phyloP scores from a whole-genome alignment of 2,329 filamentous ascomycete species.

The Colletotrichum sp. region DNA sequence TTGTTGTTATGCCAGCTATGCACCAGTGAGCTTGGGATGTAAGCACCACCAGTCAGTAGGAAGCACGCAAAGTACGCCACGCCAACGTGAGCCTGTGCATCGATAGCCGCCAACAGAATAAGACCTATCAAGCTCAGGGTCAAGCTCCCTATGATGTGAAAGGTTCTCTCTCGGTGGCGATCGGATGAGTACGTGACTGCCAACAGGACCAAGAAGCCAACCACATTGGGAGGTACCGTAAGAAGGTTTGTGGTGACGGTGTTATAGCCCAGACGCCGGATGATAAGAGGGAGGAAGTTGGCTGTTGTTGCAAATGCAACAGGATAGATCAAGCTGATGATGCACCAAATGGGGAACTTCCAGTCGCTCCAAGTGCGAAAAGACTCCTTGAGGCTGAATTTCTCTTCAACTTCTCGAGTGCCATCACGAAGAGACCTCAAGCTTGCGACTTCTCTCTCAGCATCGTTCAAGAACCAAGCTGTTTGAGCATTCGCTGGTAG shows the following conservation, averaged over 20 bases:
- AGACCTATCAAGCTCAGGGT: conserved; percentile 43
- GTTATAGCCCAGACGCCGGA: conserved; percentile 46
- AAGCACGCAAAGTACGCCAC: conserved; percentile 57
- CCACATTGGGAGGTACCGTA: conserved; percentile 36
- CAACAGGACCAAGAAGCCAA: conserved; percentile 50
- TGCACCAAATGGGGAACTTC: conserved; percentile 45
- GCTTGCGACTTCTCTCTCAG: conserved; percentile 44
- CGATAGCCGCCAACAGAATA: conserved; percentile 46
- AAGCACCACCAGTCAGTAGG: conserved; percentile 50
- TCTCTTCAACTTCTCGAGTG: conserved; percentile 38
- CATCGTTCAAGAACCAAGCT: conserved; percentile 47
- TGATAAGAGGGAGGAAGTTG: conserved; percentile 54
- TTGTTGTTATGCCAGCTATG: conserved; percentile 55
- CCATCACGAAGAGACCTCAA: conserved; percentile 49
- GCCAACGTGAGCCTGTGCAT: conserved; percentile 33
- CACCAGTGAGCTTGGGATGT: conserved; percentile 52
- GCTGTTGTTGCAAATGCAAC: conserved; percentile 45
- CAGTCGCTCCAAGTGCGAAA: conserved; percentile 43
- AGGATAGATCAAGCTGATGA: conserved; percentile 52
- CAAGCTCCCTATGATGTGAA: conserved; percentile 48
- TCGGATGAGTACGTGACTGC: conserved; percentile 48
- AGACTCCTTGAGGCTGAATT: conserved; percentile 42
- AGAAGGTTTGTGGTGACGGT: conserved; percentile 49
- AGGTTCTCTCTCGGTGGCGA: conserved; percentile 46
- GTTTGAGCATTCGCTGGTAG: conserved; percentile 46